These are phyloP conservation scores for Amanita polypyramis DNA, from an alignment of 768 basidiomycete species.

Conservation along the genomic window DNA sequence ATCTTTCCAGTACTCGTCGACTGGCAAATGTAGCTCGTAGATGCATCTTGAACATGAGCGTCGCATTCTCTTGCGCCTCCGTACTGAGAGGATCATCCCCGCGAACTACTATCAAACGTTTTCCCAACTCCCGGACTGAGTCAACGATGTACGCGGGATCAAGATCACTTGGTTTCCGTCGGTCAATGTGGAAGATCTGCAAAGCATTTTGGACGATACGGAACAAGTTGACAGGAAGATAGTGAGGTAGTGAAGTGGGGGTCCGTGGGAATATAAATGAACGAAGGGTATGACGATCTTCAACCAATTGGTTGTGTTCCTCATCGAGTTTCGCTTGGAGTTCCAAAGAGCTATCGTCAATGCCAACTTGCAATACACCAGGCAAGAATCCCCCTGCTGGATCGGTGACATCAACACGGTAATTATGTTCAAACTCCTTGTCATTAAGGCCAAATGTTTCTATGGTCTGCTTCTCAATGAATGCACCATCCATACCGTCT, in stretches of 20 bases:
- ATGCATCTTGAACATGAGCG: conserved; percentile 89
- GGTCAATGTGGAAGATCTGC: conserved; percentile 96
- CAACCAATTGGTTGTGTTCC: conserved; percentile 42
- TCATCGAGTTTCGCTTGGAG: conserved; percentile 81
- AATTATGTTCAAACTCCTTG: conserved; percentile 80
- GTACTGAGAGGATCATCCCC: conserved; percentile 67
- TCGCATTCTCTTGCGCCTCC: conserved; percentile 83
- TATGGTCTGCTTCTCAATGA: conserved; percentile 91
- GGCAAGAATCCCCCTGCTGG: conserved; percentile 69
- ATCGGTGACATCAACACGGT: conserved; percentile 92
- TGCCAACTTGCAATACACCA: conserved; percentile 75
- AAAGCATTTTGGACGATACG: conserved; percentile 93
- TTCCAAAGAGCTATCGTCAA: conserved; percentile 76
- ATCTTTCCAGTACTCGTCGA: conserved; percentile 79
- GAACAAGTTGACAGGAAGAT: conserved; percentile 89
- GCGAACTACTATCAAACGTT: conserved; percentile 78
- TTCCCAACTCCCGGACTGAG: conserved; percentile 60
- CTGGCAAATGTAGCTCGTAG: conserved; percentile 82
- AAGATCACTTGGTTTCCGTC: conserved; percentile 86
- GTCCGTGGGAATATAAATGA: conserved; percentile 73
- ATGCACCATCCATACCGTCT: conserved; percentile 98
- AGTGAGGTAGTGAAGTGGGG: conserved; percentile 63
- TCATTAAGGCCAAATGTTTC: conserved; percentile 81
- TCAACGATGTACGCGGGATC: conserved; percentile 83
- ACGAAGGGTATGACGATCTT: conserved; percentile 77